Evolutionary conservation across 495 filamentous ascomycete genomes (phyloP), one percentile per base, ranked within the genome.

Genomic region (Podospora sp.): DNA sequence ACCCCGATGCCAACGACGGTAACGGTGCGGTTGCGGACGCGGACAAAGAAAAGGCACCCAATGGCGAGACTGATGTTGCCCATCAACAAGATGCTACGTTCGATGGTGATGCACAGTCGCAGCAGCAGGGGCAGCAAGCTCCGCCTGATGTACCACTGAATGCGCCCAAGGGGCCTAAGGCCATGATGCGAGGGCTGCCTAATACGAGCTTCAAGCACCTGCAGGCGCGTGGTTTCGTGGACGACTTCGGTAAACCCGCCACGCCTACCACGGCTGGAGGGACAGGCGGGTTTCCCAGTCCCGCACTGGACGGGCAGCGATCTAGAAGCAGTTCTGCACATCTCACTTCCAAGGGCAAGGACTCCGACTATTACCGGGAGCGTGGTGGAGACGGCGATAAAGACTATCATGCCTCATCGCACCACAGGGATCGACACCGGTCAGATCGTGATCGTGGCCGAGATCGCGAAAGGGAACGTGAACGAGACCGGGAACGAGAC

Each of bases 131-230:
- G 50, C 65, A 67, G 63, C 63, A 55, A 22, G 33, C 69, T 64
- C 68, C 70, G 36, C 80, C 80, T 24, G 83, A 84, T 73, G 80
- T 84, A 25, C 85, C 83, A 18, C 68, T 83, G 52, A 87, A 86
- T 77, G 95, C 95, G 26, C 95, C 95, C 29, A 95, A 90, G 60
- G 95, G 92, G 1, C 95, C 95, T 2, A 93, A 95, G 77, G 95
- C 96, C 20, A 93, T 98, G 89, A 82, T 96, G 68, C 88, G 94
- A 72, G 93, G 94, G 20, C 84, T 89, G 22, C 89, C 91, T 60
- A 94, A 93, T 77, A 91, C 89, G 53, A 89, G 88, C 75, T 84
- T 87, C 71, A 76, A 76, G 62, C 77, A 82, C 63, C 74, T 87
- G 52, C 81, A 83, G 76, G 83, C 80, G 49, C 76, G 83, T 66